Conservation (phyloP, 129 eudicot genomes). For the Tanacetum coccineum region DNA sequence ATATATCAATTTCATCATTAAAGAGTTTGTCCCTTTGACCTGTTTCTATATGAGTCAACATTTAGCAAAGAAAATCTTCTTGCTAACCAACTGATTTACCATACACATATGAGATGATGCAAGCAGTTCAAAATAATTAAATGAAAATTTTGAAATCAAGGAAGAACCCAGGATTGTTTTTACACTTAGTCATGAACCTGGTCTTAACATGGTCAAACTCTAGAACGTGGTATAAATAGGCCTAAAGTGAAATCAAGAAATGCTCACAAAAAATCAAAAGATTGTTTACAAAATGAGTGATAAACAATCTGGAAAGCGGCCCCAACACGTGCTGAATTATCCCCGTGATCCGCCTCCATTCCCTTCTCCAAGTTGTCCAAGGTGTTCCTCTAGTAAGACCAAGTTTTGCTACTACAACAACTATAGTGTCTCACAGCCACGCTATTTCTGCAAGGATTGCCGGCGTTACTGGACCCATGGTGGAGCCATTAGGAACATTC, state of each 20-base stretch:
- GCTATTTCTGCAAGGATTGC: constrained; percentile 27
- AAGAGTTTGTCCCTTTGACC: constrained; percentile 9
- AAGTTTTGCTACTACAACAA: constrained; percentile 35
- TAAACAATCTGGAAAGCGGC: constrained; percentile 6
- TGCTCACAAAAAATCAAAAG: not conserved
- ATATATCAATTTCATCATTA: too few relatives aligned
- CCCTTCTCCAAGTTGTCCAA: constrained; percentile 29
- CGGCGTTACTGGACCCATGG: constrained; percentile 37
- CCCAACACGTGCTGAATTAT: not conserved
- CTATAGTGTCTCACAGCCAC: constrained; percentile 26
- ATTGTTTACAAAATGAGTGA: constrained; percentile 19
- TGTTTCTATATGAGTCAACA: constrained; percentile 16
- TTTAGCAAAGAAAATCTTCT: constrained; percentile 22
- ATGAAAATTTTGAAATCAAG: constrained; percentile 15
- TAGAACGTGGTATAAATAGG: constrained; percentile 21
- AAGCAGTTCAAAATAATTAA: constrained; percentile 19
- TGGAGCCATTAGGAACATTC: constrained; percentile 28
- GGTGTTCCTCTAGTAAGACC: constrained; percentile 27
- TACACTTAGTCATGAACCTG: constrained; percentile 20
- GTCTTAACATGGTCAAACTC: constrained; percentile 15
- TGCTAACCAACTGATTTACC: constrained; percentile 6
- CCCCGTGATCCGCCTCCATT: constrained; percentile 26
- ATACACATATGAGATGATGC: constrained; percentile 13
- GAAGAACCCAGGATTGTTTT: constrained; percentile 21
- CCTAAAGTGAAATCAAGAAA: constrained; percentile 7